Conservation (phyloP, 345 rosid genomes). For the Laguncularia racemosa region DNA sequence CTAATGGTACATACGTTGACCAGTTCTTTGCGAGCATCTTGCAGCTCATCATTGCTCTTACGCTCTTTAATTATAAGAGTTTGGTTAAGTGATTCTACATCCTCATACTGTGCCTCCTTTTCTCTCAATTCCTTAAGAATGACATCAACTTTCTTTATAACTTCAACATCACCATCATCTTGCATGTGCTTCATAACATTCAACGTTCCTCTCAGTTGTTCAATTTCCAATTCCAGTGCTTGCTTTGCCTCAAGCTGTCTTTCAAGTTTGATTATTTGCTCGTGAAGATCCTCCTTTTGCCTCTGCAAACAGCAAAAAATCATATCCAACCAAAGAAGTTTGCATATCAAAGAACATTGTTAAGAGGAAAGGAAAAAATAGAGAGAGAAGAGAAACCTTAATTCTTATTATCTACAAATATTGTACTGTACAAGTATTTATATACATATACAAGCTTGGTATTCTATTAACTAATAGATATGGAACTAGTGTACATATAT, state of each 20-base stretch:
- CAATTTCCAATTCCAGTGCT: slow-evolving; percentile 75
- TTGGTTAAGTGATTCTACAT: slow-evolving; percentile 67
- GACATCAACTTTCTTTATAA: slow-evolving; percentile 52
- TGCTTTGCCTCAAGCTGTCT: slow-evolving; percentile 79
- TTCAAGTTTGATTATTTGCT: slow-evolving; percentile 57
- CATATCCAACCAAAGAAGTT: not conserved
- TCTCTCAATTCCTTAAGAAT: slow-evolving; percentile 62
- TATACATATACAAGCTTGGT: too few relatives aligned
- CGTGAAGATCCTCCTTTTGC: slow-evolving; percentile 64
- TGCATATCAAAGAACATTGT: not conserved
- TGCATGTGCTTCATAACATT: slow-evolving; percentile 70
- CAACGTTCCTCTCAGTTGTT: slow-evolving; percentile 53
- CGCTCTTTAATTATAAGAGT: slow-evolving; percentile 74
- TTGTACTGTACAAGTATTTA: too few relatives aligned
- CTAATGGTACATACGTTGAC: slow-evolving; percentile 45
- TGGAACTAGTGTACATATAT: too few relatives aligned
- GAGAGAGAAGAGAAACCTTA: too few relatives aligned
- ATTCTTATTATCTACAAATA: too few relatives aligned
- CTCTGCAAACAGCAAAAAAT: slow-evolving; percentile 34
- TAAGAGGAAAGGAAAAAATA: too few relatives aligned
- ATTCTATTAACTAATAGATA: too few relatives aligned
- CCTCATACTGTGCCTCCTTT: slow-evolving; percentile 72
- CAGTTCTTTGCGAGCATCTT: slow-evolving; percentile 85
- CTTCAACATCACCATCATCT: slow-evolving; percentile 57
- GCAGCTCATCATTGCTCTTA: slow-evolving; percentile 83